phyloP scores from a whole-genome alignment of 352 stramenopile genomes.

The Phytopythium cucurbitacearum region DNA sequence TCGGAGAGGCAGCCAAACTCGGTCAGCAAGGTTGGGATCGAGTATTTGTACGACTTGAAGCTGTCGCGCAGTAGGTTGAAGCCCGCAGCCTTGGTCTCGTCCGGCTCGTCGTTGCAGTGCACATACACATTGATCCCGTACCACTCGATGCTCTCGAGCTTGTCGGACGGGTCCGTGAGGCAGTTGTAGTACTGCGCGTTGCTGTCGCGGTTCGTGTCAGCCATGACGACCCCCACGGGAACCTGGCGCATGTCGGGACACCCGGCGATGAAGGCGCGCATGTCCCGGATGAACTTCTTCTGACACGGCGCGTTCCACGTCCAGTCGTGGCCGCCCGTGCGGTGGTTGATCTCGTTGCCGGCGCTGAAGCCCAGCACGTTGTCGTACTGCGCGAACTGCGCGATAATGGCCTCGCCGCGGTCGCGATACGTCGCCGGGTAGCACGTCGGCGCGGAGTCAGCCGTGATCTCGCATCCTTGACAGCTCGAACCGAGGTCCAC shows the following conservation, averaged over 20 bases:
- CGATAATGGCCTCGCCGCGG: slow-evolving; percentile 77
- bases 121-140: slow-evolving; percentile 86
- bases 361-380: slow-evolving; percentile 79
- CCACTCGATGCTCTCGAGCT: slow-evolving; percentile 75
- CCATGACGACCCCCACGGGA: slow-evolving; percentile 70
- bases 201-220: slow-evolving; percentile 49
- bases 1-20: slow-evolving; percentile 24
- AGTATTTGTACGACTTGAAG: slow-evolving; percentile 61
- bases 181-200: slow-evolving; percentile 86
- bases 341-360: slow-evolving; percentile 84
- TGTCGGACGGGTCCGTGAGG: slow-evolving; percentile 46
- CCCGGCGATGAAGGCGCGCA: slow-evolving; percentile 63
- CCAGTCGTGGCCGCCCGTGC: slow-evolving; percentile 29
- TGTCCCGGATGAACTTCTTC: slow-evolving; percentile 88
- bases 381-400: slow-evolving; percentile 75
- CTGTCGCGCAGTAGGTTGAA: slow-evolving; percentile 55
- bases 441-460: slow-evolving; percentile 38
- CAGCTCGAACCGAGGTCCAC: slow-evolving; percentile 68
- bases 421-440: slow-evolving; percentile 71
- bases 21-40: slow-evolving; percentile 24
- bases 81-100: slow-evolving; percentile 34
- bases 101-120: slow-evolving; percentile 55
- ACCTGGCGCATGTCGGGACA: slow-evolving; percentile 63
- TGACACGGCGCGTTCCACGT: slow-evolving; percentile 77
- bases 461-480: slow-evolving; percentile 59